These are phyloP conservation scores for Penicillium bovifimosum DNA, from an alignment of 495 filamentous ascomycete species.

Conservation along the genomic window DNA sequence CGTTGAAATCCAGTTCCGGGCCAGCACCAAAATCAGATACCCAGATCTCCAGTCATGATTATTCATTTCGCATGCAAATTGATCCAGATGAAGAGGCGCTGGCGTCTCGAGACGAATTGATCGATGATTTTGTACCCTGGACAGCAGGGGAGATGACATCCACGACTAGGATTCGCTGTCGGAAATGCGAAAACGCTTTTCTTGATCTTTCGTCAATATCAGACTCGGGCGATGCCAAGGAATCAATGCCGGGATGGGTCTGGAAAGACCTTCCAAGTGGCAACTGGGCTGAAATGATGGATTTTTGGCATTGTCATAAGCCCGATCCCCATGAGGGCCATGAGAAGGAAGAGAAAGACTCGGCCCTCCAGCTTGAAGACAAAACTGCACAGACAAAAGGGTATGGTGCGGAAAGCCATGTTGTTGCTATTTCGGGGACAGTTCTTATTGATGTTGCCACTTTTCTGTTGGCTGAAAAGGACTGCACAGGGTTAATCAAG, in stretches of 20 bases:
- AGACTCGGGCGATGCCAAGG: not conserved
- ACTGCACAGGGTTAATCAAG: conserved; percentile 55
- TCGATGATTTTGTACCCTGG: conserved; percentile 60
- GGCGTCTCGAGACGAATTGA: conserved; percentile 19
- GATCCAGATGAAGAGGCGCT: conserved; percentile 33
- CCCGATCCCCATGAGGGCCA: conserved; percentile 51
- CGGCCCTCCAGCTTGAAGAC: conserved; percentile 24
- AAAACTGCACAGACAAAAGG: conserved; percentile 54
- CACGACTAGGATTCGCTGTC: conserved; percentile 57
- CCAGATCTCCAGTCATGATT: conserved; percentile 20
- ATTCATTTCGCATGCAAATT: conserved; percentile 67
- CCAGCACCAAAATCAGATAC: not conserved
- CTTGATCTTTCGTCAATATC: conserved; percentile 4
- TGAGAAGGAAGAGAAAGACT: conserved; percentile 23
- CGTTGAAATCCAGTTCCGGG: conserved; percentile 7
- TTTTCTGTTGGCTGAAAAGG: conserved; percentile 58
- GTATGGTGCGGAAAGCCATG: conserved; percentile 67
- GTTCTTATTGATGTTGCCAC: conserved; percentile 78
- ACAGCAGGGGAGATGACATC: conserved; percentile 56
- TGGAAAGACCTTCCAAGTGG: conserved; percentile 97
- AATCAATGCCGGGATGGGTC: conserved; percentile 21
- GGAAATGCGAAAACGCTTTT: conserved; percentile 45
- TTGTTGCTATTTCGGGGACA: conserved; percentile 55
- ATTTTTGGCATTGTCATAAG: conserved; percentile 99
- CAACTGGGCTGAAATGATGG: conserved; percentile 99